Conservation (phyloP, 202 grass and related monocot species). For the Digitaria exilis region DNA sequence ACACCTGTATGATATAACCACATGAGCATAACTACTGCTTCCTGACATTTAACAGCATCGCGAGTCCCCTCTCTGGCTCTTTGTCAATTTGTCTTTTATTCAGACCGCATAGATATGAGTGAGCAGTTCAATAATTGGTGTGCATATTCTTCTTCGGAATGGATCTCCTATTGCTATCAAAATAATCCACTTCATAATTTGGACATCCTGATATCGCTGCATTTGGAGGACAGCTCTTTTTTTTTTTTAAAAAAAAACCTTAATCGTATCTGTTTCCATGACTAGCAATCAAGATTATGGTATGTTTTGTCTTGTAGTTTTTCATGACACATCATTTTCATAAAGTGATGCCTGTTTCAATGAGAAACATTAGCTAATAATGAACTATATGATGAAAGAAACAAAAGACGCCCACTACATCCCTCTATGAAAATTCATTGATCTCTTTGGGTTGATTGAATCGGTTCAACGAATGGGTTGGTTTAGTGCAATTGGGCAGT, state of each 20-base stretch:
- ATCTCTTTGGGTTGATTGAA: background rate
- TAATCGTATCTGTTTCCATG: background rate
- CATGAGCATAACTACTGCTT: slow-evolving; percentile 9
- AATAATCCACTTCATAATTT: slow-evolving; percentile 17
- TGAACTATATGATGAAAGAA: background rate
- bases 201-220: background rate
- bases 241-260: background rate
- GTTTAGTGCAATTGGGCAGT: slow-evolving; percentile 9
- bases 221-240: background rate
- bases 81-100: slow-evolving; percentile 33
- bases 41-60: slow-evolving; percentile 27
- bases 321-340: background rate
- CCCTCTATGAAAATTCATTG: background rate
- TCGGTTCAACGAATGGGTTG: slow-evolving; percentile 1
- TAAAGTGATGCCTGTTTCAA: background rate
- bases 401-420: background rate
- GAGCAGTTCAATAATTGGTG: slow-evolving; percentile 46
- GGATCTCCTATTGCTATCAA: background rate
- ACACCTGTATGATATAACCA: background rate
- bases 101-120: slow-evolving; percentile 18
- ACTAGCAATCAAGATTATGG: background rate
- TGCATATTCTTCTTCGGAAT: slow-evolving; percentile 19
- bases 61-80: background rate
- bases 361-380: background rate
- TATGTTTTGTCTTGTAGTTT: background rate